Base-by-base conservation (phyloP, 2,329 filamentous ascomycete genomes). In the Dothiorella sarmentorum region DNA sequence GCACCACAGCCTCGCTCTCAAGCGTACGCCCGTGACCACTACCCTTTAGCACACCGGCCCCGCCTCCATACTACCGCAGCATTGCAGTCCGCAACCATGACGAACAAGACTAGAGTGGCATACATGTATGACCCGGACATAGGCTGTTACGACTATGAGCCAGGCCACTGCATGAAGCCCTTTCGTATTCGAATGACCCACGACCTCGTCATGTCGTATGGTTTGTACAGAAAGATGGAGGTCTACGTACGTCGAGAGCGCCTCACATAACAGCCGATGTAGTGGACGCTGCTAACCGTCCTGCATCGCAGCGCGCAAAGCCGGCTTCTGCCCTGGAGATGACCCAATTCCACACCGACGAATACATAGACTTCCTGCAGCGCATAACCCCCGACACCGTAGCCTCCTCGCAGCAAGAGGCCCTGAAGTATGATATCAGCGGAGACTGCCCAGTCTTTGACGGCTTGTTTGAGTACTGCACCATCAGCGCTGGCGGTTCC, bases 161-260 rank as follows among this genome's bases (percentile, higher is more conserved):
- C 90, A 75, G 92, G 90, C 10, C 94, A 99, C 78, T 94, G 94
- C 20, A 99, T 99, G 94, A 99, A 99, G 74, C 94, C 94, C 61
- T 99, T 93, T 93, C 90, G 94, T 38, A 79, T 99, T 63, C 97
- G 92, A 15, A 82, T 99, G 59, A 95, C 94, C 60, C 97, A 99
- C 74, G 91, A 94, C 67, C 84, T 99, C 43, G 91, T 99, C 64
- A 88, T 95, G 71, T 89, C 91, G 1, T 97, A 97, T 73, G 94
- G 94, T 65, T 90, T 99, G 83, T 91, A 95, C 67, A 89, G 93
- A 68, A 91, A 91, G 62, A 97, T 99, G 94, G 91, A 97, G 75
- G 88, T 93, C 64, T 97, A 95, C 82, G 91, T 55, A 85, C 92
- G 26, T 85, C 83, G 87, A 15, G 93, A 93, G 31, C 93, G 88